Percentiles rank a stretch among this genome's conserved stretches.
Evolutionary conservation across 805 yeast genomes (phyloP).

Genomic region (Spathaspora passalidarum): DNA sequence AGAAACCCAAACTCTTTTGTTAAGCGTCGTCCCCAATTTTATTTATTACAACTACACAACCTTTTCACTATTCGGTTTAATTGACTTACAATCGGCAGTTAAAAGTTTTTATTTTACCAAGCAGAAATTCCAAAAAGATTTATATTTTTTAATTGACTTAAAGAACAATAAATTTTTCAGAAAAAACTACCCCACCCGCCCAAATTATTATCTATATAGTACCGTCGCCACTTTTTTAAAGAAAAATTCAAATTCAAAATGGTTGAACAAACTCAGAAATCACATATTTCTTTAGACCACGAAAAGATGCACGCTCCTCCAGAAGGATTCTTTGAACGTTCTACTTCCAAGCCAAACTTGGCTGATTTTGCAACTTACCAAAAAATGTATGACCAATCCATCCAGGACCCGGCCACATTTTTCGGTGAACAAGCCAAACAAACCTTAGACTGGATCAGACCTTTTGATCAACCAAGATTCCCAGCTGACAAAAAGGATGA

Average conservation of each 20-base stretch:
- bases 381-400: conserved; percentile 51
- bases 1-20: neutral
- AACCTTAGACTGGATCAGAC: conserved; percentile 50
- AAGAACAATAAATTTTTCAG: neutral
- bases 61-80: neutral
- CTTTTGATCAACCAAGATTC: conserved; percentile 46
- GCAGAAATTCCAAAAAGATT: neutral
- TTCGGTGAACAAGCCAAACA: conserved; percentile 54
- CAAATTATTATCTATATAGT: neutral
- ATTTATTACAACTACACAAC: neutral
- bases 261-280: conserved; percentile 10
- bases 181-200: neutral
- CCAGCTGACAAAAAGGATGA: conserved; percentile 48
- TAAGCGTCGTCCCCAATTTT: neutral
- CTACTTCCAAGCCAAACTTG: conserved; percentile 47
- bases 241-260: conserved; percentile 3
- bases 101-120: neutral
- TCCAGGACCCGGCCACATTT: conserved; percentile 51
- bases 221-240: neutral
- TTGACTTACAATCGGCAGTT: neutral
- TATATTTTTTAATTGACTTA: neutral
- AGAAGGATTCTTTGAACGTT: conserved; percentile 38
- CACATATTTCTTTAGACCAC: conserved; percentile 32
- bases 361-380: conserved; percentile 49
- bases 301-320: conserved; percentile 33